Conservation (phyloP, 768 basidiomycete species). For the Russula ochroleuca region DNA sequence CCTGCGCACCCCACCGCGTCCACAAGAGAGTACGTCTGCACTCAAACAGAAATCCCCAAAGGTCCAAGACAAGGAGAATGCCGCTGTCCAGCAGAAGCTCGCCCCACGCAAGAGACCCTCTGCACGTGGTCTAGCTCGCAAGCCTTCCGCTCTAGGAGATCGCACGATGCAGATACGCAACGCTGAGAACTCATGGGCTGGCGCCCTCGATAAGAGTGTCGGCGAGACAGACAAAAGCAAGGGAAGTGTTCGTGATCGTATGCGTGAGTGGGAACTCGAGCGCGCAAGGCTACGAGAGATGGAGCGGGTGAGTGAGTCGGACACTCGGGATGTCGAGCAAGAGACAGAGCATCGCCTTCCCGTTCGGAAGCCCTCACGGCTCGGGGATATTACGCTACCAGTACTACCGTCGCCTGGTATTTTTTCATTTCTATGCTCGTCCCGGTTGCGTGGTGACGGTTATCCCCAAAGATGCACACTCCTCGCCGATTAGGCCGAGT, state of each 20-base stretch:
- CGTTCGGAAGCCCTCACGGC: constrained; percentile 16
- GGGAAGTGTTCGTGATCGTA: constrained; percentile 48
- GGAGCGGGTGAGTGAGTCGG: constrained; percentile 43
- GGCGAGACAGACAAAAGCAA: constrained; percentile 26
- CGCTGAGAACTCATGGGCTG: constrained; percentile 29
- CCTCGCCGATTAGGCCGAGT: constrained; percentile 1
- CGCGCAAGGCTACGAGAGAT: constrained; percentile 66
- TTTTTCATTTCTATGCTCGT: not conserved
- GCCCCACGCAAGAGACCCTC: constrained; percentile 15
- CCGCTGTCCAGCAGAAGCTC: constrained; percentile 9
- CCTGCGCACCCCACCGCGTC: constrained; percentile 11
- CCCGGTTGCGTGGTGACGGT: not conserved
- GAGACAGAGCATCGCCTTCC: constrained; percentile 14
- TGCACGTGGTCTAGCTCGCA: constrained; percentile 25
- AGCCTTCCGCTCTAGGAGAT: constrained; percentile 28
- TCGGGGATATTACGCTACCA: constrained; percentile 16
- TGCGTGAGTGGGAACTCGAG: constrained; percentile 75
- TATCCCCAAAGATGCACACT: constrained; percentile 3
- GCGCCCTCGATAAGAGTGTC: constrained; percentile 29
- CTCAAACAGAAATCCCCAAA: constrained; percentile 12
- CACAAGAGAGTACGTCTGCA: constrained; percentile 7
- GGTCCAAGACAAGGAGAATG: constrained; percentile 15
- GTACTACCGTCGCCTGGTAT: constrained; percentile 32
- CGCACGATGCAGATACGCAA: constrained; percentile 23
- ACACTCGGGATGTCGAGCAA: constrained; percentile 15